Percentiles rank a stretch among this genome's conserved stretches.
Evolutionary conservation across 306 rosid genomes (phyloP).

Genomic region (Vachellia collinsii): DNA sequence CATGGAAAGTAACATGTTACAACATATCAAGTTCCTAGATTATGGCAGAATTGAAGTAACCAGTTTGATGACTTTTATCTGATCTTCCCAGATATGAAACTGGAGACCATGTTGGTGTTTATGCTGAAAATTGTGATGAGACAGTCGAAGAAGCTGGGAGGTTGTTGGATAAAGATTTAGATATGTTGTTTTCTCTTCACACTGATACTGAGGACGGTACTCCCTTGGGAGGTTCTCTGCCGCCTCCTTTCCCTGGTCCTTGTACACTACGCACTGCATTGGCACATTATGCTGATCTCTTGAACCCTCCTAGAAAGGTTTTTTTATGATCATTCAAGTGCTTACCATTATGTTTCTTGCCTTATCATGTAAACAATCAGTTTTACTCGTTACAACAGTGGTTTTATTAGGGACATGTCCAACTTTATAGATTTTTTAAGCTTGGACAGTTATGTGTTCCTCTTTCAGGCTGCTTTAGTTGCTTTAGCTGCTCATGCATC

Average conservation of each 20-base stretch:
- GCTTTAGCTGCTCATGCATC: conserved; percentile 72
- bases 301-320: conserved; percentile 73
- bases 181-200: conserved; percentile 74
- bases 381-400: not conserved
- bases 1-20: not conserved
- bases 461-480: conserved; percentile 59
- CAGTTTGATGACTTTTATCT: conserved; percentile 24
- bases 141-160: conserved; percentile 82
- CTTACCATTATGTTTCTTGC: not conserved
- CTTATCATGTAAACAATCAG: not conserved
- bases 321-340: conserved; percentile 5
- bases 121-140: conserved; percentile 78
- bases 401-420: not conserved
- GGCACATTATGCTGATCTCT: conserved; percentile 64
- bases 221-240: conserved; percentile 80
- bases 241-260: conserved; percentile 88
- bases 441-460: not conserved
- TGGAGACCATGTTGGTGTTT: conserved; percentile 98
- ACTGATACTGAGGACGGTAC: conserved; percentile 89
- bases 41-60: not conserved
- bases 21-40: not conserved
- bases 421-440: not conserved
- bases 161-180: conserved; percentile 75
- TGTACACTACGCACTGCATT: conserved; percentile 61
- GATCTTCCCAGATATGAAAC: conserved; percentile 77